phyloP scores from a whole-genome alignment of 2,329 filamentous ascomycete genomes.

The Fragosphaeria purpurea region DNA sequence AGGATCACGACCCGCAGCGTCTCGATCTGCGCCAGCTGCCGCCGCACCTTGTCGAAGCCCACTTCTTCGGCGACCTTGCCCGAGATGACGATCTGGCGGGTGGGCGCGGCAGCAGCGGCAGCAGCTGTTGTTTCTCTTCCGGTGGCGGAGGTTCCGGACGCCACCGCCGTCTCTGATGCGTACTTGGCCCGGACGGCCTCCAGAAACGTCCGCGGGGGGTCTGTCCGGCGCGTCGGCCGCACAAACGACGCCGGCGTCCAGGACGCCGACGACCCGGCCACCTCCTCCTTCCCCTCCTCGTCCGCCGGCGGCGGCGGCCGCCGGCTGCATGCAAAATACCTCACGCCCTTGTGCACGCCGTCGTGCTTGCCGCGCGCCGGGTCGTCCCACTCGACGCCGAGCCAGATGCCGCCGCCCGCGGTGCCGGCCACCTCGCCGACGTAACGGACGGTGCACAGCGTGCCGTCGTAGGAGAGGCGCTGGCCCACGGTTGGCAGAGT shows the following conservation, averaged over 20 bases:
- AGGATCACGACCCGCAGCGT: constrained; percentile 75
- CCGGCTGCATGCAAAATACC: constrained; percentile 76
- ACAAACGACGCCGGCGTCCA: constrained; percentile 74
- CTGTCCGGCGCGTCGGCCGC: constrained; percentile 61
- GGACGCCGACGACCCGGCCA: neutral
- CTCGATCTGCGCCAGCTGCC: constrained; percentile 64
- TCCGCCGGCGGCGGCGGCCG: neutral
- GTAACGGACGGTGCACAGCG: constrained; percentile 77
- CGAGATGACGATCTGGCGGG: constrained; percentile 52
- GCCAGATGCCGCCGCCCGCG: constrained; percentile 70
- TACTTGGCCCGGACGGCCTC: constrained; percentile 79
- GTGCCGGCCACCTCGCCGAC: constrained; percentile 68
- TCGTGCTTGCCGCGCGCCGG: constrained; percentile 78
- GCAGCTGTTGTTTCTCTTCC: neutral
- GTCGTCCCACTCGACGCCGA: constrained; percentile 97
- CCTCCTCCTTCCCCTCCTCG: neutral
- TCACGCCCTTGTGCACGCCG: constrained; percentile 66
- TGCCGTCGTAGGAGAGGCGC: constrained; percentile 68
- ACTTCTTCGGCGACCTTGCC: constrained; percentile 86
- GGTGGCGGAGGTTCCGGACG: no score
- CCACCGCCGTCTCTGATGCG: constrained; percentile 40
- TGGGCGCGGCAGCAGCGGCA: neutral
- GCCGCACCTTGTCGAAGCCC: constrained; percentile 86
- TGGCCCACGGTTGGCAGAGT: constrained; percentile 45
- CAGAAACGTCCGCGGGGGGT: constrained; percentile 62